Evolutionary conservation across 805 yeast genomes (phyloP).

Genomic region (Blastobotrys mokoenaii): DNA sequence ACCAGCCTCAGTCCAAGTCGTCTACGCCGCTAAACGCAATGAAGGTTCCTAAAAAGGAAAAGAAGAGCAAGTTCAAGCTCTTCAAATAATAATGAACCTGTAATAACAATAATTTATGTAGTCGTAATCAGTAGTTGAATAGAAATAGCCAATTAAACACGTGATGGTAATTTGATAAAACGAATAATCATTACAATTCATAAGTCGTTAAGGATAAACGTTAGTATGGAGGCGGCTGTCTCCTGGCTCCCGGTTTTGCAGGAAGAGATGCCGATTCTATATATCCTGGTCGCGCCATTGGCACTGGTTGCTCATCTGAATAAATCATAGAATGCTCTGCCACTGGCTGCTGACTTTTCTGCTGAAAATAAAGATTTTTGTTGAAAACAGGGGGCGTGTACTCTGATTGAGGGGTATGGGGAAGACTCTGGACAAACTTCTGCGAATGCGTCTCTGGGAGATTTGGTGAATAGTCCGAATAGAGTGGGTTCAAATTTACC

Average conservation of each 20-base stretch:
- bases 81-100: conserved; percentile 5
- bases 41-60: conserved; percentile 8
- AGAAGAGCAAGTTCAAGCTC: conserved; percentile 12
- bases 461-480: conserved; percentile 7
- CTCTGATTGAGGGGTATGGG: neutral
- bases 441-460: conserved; percentile 1
- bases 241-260: neutral
- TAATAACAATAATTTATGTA: too few relatives aligned
- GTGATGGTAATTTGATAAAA: neutral
- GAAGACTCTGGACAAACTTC: neutral
- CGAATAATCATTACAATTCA: neutral
- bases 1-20: neutral
- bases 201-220: too few relatives aligned
- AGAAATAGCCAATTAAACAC: too few relatives aligned
- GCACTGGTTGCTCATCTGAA: neutral
- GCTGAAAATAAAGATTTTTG: neutral
- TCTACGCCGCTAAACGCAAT: neutral
- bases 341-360: neutral
- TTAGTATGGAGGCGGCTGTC: neutral
- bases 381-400: neutral
- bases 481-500: neutral
- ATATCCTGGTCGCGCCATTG: neutral
- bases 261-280: neutral
- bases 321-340: neutral
- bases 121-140: too few relatives aligned